These are phyloP conservation scores for Geotrichum europaeum DNA, from an alignment of 1,139 yeast species.

Conservation along the genomic window DNA sequence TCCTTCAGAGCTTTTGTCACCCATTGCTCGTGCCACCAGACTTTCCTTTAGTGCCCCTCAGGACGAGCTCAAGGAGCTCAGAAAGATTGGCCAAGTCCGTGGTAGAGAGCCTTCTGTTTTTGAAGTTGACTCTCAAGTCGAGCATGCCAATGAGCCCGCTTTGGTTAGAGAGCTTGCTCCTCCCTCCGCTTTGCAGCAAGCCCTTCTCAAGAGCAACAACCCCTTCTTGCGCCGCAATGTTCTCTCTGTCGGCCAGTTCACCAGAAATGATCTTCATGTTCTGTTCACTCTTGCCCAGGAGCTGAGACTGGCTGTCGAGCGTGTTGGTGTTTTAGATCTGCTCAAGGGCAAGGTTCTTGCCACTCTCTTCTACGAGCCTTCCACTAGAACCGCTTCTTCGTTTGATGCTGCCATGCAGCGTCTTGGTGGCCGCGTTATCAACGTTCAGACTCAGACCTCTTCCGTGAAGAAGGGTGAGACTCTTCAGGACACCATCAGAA, in stretches of 20 bases:
- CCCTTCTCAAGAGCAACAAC: constrained; percentile 74
- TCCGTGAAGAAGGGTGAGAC: constrained; percentile 98
- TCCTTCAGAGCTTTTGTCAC: neutral
- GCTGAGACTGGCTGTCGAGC: constrained; percentile 93
- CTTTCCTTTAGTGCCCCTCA: constrained; percentile 18
- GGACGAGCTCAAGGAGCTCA: constrained; percentile 1
- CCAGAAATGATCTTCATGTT: constrained; percentile 82
- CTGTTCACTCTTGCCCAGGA: constrained; percentile 97
- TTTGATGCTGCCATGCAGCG: constrained; percentile 99
- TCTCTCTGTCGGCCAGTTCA: constrained; percentile 79
- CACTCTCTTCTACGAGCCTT: constrained; percentile 96
- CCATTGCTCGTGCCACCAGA: constrained; percentile 13
- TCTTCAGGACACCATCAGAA: constrained; percentile 90
- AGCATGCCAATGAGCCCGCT: constrained; percentile 22
- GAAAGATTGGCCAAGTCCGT: constrained; percentile 24
- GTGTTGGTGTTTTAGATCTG: constrained; percentile 89
- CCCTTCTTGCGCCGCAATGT: constrained; percentile 86
- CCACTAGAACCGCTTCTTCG: constrained; percentile 93
- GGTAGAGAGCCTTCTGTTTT: constrained; percentile 27
- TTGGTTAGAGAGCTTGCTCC: constrained; percentile 53
- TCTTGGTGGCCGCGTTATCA: constrained; percentile 94
- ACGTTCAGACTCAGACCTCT: constrained; percentile 76
- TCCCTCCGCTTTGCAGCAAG: constrained; percentile 64
- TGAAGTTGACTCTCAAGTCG: constrained; percentile 36
- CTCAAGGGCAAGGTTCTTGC: constrained; percentile 87